A percentile compares a stretch with the other conserved stretches of the same genome.
phyloP scores from a whole-genome alignment of 2,329 filamentous ascomycete genomes.

The Aspergillus sp. region DNA sequence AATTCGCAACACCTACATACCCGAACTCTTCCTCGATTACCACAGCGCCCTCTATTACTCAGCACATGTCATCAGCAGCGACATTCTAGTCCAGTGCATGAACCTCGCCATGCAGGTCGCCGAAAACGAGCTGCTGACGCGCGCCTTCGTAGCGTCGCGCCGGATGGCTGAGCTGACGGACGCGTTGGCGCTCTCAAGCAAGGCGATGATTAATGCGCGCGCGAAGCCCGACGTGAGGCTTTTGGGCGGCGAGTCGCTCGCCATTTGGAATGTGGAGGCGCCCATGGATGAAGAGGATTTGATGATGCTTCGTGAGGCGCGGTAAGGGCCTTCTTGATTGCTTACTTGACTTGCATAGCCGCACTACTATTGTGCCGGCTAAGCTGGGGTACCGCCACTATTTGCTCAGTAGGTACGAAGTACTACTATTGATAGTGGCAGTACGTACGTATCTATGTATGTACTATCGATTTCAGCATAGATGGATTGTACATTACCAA shows the following conservation, averaged over 20 bases:
- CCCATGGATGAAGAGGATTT: slow-evolving; percentile 26
- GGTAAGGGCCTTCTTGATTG: background rate
- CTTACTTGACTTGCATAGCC: background rate
- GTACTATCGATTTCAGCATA: background rate
- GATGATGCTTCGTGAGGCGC: slow-evolving; percentile 12
- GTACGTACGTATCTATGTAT: no score
- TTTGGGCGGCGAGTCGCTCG: slow-evolving; percentile 35
- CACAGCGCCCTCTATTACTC: slow-evolving; percentile 77
- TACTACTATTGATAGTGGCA: background rate
- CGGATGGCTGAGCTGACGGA: slow-evolving; percentile 75
- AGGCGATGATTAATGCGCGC: slow-evolving; percentile 62
- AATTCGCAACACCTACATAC: slow-evolving; percentile 76
- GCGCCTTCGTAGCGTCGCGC: slow-evolving; percentile 62
- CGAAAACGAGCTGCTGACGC: slow-evolving; percentile 64
- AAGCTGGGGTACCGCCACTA: no score
- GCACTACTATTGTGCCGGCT: background rate
- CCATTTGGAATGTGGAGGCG: slow-evolving; percentile 40
- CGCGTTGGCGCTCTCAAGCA: slow-evolving; percentile 73
- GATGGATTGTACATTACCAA: background rate
- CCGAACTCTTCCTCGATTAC: slow-evolving; percentile 82
- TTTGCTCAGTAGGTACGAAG: background rate
- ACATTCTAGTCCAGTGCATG: slow-evolving; percentile 80
- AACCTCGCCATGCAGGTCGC: slow-evolving; percentile 79
- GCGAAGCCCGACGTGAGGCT: slow-evolving; percentile 44
- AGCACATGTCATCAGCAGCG: slow-evolving; percentile 70